Conservation (phyloP, 192 early-diverging fungal genomes). For the Coemansia pectinata region DNA sequence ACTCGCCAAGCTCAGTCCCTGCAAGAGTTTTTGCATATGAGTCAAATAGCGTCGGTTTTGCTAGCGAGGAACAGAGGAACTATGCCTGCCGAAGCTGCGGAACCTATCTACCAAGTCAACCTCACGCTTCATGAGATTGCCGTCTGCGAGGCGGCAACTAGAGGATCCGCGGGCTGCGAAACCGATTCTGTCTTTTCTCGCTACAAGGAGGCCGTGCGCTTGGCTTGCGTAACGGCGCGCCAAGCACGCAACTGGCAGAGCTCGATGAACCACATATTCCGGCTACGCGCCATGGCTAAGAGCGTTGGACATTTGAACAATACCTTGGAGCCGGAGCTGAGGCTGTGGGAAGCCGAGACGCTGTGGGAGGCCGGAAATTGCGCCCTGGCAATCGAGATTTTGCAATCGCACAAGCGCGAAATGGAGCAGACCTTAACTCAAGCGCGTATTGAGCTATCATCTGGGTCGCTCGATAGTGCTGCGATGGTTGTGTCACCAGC, state of each 20-base stretch:
- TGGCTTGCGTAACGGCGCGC: slow-evolving; percentile 32
- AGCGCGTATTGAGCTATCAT: neutral
- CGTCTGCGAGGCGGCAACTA: slow-evolving; percentile 11
- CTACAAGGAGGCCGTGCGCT: slow-evolving; percentile 34
- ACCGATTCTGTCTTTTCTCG: slow-evolving; percentile 6
- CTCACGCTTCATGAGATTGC: slow-evolving; percentile 44
- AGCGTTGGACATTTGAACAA: neutral
- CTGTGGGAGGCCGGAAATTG: slow-evolving; percentile 48
- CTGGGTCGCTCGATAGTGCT: neutral
- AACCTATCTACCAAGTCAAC: slow-evolving; percentile 30
- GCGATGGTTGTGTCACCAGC: neutral
- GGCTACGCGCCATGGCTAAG: slow-evolving; percentile 22
- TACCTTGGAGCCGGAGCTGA: slow-evolving; percentile 28
- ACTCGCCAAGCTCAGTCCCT: neutral
- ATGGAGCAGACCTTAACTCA: slow-evolving; percentile 19
- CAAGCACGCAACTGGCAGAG: slow-evolving; percentile 43
- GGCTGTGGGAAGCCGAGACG: slow-evolving; percentile 53
- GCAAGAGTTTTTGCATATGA: slow-evolving; percentile 20
- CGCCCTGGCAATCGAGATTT: slow-evolving; percentile 38
- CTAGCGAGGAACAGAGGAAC: slow-evolving; percentile 10
- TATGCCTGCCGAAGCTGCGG: slow-evolving; percentile 18
- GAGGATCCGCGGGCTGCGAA: neutral
- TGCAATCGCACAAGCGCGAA: slow-evolving; percentile 33
- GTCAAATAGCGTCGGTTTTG: slow-evolving; percentile 22
- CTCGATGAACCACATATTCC: slow-evolving; percentile 46